A percentile compares a stretch with the other conserved stretches of the same genome.
Conservation (phyloP, 176 grass and related monocot genomes). For the Areca catechu region DNA sequence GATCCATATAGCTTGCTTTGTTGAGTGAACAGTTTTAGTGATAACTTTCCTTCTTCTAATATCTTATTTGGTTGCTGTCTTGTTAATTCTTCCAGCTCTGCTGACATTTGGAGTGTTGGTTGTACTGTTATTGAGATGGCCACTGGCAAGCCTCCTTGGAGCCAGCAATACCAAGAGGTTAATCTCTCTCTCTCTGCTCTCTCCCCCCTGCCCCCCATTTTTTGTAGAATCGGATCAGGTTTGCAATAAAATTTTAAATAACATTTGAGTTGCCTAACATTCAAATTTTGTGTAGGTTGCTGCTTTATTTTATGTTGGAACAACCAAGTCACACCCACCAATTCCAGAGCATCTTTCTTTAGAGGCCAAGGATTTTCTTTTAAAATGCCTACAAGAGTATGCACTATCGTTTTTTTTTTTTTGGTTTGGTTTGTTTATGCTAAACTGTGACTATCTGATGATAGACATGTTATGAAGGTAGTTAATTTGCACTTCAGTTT, state of each 20-base stretch:
- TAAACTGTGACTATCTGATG: too few relatives aligned
- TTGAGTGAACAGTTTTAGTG: too few relatives aligned
- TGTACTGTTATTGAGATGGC: conserved; percentile 99
- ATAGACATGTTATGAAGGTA: too few relatives aligned
- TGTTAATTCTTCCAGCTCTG: conserved; percentile 55
- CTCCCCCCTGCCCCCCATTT: too few relatives aligned
- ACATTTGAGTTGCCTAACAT: not conserved
- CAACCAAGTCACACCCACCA: conserved; percentile 93
- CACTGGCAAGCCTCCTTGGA: conserved; percentile 97
- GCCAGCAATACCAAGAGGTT: conserved; percentile 96
- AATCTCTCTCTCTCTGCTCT: not conserved
- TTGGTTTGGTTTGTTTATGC: too few relatives aligned
- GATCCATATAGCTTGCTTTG: too few relatives aligned
- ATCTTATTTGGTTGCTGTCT: conserved; percentile 4
- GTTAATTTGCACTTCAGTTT: too few relatives aligned
- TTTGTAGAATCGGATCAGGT: too few relatives aligned
- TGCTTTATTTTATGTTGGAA: conserved; percentile 95
- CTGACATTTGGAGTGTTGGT: conserved; percentile 99
- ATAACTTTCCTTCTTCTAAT: too few relatives aligned
- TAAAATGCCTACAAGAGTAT: conserved; percentile 99
- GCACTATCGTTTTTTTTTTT: conserved; percentile 15
- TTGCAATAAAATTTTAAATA: too few relatives aligned
- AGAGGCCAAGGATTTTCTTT: conserved; percentile 92
- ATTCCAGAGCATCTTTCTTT: conserved; percentile 92
- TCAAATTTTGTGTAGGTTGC: conserved; percentile 56